Percentiles rank a stretch among this genome's conserved stretches.
phyloP scores from a whole-genome alignment of 352 stramenopile species.

The Pythium aphanidermatum region DNA sequence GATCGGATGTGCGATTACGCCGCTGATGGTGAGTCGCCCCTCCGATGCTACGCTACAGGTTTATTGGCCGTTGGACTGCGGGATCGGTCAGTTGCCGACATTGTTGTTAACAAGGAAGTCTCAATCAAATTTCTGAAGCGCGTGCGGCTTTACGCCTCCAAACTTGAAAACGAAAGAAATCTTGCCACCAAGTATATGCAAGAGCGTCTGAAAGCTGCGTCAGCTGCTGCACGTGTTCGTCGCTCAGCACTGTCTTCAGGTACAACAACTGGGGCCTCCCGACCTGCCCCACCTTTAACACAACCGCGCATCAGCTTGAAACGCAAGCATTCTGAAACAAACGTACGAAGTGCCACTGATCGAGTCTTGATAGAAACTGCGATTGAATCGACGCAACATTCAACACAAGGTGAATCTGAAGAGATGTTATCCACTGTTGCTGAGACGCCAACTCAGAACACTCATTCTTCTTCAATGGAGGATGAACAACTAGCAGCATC shows the following conservation, averaged over 20 bases:
- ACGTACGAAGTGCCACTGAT: too few species aligned
- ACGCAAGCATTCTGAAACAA: constrained; percentile 16
- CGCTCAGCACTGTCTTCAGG: constrained; percentile 9
- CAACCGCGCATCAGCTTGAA: constrained; percentile 1
- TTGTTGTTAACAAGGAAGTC: constrained; percentile 79
- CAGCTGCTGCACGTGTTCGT: constrained; percentile 29
- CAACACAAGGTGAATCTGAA: constrained; percentile 11
- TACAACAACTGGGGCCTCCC: background rate
- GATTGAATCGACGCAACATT: too few species aligned
- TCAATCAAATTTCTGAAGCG: constrained; percentile 67
- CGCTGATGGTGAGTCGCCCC: constrained; percentile 35
- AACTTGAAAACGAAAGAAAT: constrained; percentile 60
- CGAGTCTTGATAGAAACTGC: too few species aligned
- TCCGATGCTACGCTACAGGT: constrained; percentile 75
- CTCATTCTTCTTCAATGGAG: background rate
- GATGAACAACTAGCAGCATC: constrained; percentile 2
- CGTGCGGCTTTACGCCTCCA: constrained; percentile 67
- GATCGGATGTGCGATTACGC: constrained; percentile 68
- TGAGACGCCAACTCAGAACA: background rate
- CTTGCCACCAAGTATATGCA: constrained; percentile 78
- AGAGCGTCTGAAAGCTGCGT: constrained; percentile 39
- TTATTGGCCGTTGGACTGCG: constrained; percentile 66
- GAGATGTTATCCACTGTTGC: background rate
- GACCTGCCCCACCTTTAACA: too few species aligned
- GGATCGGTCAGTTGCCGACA: constrained; percentile 75